Base-by-base conservation (phyloP, 2,329 filamentous ascomycete genomes). In the Lecanosticta acicola region DNA sequence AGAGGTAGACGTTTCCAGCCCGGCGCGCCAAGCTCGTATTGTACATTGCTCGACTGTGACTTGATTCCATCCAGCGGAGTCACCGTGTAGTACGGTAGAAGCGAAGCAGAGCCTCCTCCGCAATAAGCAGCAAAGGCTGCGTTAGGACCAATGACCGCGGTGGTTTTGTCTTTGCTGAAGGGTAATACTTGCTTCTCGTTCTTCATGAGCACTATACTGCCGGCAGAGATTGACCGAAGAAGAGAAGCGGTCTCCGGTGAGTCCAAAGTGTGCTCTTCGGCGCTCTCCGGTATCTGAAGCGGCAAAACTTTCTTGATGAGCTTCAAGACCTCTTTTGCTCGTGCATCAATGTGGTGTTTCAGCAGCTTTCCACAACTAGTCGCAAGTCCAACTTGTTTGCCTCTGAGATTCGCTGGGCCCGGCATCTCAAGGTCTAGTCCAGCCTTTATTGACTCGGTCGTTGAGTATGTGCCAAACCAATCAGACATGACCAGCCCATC, bases 391-490 rank as follows among this genome's bases (percentile, higher is more conserved):
- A 64, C 42, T 59, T 66, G 48, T 53, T 55, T 17, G 59, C 60
- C 48, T 60, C 66, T 46, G 58, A 62, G 21, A 58, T 26, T 45
- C 1, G 85, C 84, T 61, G 95, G 90, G 34, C 87, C 87, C 1
- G 86, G 85, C 87, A 93, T 94, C 16, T 78, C 77, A 83, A 94
- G 87, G 65, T 94, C 88, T 21, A 93, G 71, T 21, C 87, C 87
- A 21, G 85, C 84, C 36, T 79, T 73, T 3, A 86, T 81, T n/a
- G 77, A 77, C 17, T 81, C 71, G 2, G 75, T 78, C 44, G 83
- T 83, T 1, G 80, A 73, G 58, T 90, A 84, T 53, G 87, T 83
- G 3, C 85, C 86, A 56, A 80, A 77, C 84, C 86, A 93, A 64
- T 94, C 87, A n/a, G 76, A 80, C 78, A 87, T 81, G 24, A 73